Base-by-base conservation (phyloP, 1,284 basidiomycete genomes). In the Rhodotorula sp. region DNA sequence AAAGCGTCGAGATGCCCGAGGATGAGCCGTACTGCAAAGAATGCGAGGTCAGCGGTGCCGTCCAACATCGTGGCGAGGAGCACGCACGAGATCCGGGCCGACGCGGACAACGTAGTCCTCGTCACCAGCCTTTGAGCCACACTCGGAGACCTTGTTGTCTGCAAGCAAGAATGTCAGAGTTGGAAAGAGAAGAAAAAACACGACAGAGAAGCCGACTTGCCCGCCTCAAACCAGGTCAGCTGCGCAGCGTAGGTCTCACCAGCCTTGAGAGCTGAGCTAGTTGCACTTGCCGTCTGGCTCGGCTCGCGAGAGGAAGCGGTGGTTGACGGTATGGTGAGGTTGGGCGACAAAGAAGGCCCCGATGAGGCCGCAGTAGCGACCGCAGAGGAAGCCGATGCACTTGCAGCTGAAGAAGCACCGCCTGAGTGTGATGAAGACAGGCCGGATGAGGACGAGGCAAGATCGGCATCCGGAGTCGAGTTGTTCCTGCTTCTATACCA, bases 21-120 rank as follows among this genome's bases (percentile, higher is more conserved):
- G 41, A 7, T 16, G 61, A 60, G 16, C 66, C 70, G 19, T 63
- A 72, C 70, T 71, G 62, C 44, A 8, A 12, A 7, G 19, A 10
- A 41, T 3, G 10, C 4, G 4, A 34, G 2, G 54, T 48, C 16
- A 44, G 42, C 53, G 27, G 13, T 4, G 57, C 1, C 4, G 54
- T 9, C 25, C 25, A 13, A 17, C 8, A 49, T 14, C 4, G 34
- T 27, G 17, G 10, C 14, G 14, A 23, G 45, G 9, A 23, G 48
- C 2, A 53, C 70, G 34, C 25, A 68, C 70, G 44, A 68, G 44
- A 7, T 71, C 70, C 34, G 49, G 10, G 44, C 62, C 62, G 46
- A 72, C 50, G 25, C 53, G 54, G 8, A 72, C 64, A 25, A 72
- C 66, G 45, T 55, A 72, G 45, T 72, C 70, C 3, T 56, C 56